These are phyloP conservation scores for Paraphysoderma sedebokerense DNA, from an alignment of 371 early-diverging fungal genomes.

Conservation along the genomic window DNA sequence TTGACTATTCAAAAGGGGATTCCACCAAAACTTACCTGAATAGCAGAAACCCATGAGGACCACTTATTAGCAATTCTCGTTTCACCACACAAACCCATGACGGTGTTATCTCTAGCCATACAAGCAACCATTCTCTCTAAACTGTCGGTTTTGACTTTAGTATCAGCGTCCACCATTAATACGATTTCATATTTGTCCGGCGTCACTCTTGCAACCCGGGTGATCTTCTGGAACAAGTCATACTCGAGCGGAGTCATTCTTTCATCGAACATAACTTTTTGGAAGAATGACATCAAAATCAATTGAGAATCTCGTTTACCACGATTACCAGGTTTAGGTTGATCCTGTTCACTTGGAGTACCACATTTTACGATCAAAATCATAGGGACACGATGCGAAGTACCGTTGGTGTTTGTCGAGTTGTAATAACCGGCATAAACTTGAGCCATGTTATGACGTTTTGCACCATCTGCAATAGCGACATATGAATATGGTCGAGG, in stretches of 20 bases:
- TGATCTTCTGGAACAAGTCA: constrained; percentile 20
- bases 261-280: constrained; percentile 20
- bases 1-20: too few species aligned
- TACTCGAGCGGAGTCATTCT: constrained; percentile 23
- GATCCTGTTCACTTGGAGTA: constrained; percentile 6
- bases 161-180: constrained; percentile 24
- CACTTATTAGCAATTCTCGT: constrained; percentile 33
- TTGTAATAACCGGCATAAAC: constrained; percentile 6
- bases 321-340: constrained; percentile 21
- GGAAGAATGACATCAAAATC: constrained; percentile 30
- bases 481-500: constrained; percentile 17
- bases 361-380: constrained; percentile 21
- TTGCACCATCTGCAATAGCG: constrained; percentile 35
- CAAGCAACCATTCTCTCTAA: constrained; percentile 5
- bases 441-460: constrained; percentile 40
- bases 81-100: constrained; percentile 37
- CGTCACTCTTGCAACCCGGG: constrained; percentile 6
- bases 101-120: constrained; percentile 17
- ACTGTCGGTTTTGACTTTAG: constrained; percentile 9
- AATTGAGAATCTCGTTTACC: constrained; percentile 35
- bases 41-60: constrained; percentile 43
- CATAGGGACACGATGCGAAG: constrained; percentile 15
- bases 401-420: constrained; percentile 4
- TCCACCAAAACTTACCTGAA: too few species aligned
- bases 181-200: constrained; percentile 14